Evolutionary conservation across 495 filamentous ascomycete species (phyloP), one percentile per base, ranked within the genome.

Genomic region (Darksidea phi): DNA sequence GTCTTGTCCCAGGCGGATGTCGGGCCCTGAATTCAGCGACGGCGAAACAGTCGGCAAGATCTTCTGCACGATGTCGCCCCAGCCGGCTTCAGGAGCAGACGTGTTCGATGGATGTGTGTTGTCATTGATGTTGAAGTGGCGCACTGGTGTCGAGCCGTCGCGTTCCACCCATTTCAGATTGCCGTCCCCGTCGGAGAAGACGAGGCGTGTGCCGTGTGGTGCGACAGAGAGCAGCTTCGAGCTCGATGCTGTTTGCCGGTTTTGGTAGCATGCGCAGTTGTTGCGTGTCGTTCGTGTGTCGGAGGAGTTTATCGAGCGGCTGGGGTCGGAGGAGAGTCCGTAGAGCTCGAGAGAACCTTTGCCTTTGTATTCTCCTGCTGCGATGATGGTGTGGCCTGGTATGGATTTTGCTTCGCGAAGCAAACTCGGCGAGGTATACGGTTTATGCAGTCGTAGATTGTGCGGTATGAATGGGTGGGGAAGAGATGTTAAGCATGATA

Each of bases 361-460:
- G 18, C 89, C 90, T 59, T 95, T 95, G 74, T 97, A 97, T 71
- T 95, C 91, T n/a, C 91, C 93, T 57, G 88, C 89, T 17, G 91
- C 91, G 34, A 93, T 83, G 41, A 97, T 74, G 5, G 83, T 88
- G 52, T 84, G 77, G 1, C 81, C 79, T 8, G 75, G 76, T 6
- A 66, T 60, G 34, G 43, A 73, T 63, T 85, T 85, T 38, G 78
- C 77, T 47, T 74, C 76, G 13, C 67, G 70, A 1, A 85, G 71
- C 54, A 81, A 76, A 24, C 81, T 77, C 55, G 84, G 48, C 34
- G 80, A 73, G 59, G 83, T 70, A 73, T 78, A 70, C 67, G 79
- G 78, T 56, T 75, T 70, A 17, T 78, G 77, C 21, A 84, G 77
- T 2, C 64, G 59, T 1, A 84, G 71, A 54, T 86, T 80, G 56